Evolutionary conservation across 2,329 filamentous ascomycete genomes (phyloP), one percentile per base, ranked within the genome.

Genomic region (Cordyceps pruinosa): DNA sequence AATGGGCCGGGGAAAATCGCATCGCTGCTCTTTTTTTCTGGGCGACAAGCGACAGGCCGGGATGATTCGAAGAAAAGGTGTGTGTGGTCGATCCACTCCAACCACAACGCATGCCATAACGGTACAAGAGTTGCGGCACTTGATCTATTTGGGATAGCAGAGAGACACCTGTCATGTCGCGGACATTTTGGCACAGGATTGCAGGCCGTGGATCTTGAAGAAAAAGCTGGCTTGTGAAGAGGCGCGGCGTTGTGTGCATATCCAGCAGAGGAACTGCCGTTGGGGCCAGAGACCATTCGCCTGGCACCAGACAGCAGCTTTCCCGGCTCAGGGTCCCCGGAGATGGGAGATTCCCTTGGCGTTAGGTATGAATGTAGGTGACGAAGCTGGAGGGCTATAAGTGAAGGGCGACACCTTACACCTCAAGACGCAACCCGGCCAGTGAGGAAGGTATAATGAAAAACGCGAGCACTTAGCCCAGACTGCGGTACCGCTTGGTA

Each of bases 121-220:
- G 10, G 41, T 25, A 35, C 26, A 55, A 37, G 8, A 46, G 12
- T 45, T 54, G 34, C 21, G n/a, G 25, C 23, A 21, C 44, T 56
- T 55, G 32, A 17, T 46, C 51, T 55, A 17, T 55, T 55, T 55
- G 32, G 42, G 51, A 46, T 55, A 55, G 41, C 51, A 47, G 32
- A 23, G 32, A 55, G 51, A 55, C 42, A 23, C 41, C 19, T 21
- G 26, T 12, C 9, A 10, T n/a, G 30, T 35, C 42, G 34, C 30
- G 35, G 47, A 32, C 30, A 49, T 49, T 23, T 28, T 21, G 23
- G n/a, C 30, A n/a, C n/a, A n/a, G n/a, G n/a, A n/a, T n/a, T n/a
- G n/a, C 34, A 37, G 28, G 10, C 28, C 28, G 28, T 39, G 17
- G 19, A 25, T 17, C 19, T 25, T 12, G 26, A 12, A 8, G 15